Conservation (phyloP, 257 asterid species). For the Solanum phureja region DNA sequence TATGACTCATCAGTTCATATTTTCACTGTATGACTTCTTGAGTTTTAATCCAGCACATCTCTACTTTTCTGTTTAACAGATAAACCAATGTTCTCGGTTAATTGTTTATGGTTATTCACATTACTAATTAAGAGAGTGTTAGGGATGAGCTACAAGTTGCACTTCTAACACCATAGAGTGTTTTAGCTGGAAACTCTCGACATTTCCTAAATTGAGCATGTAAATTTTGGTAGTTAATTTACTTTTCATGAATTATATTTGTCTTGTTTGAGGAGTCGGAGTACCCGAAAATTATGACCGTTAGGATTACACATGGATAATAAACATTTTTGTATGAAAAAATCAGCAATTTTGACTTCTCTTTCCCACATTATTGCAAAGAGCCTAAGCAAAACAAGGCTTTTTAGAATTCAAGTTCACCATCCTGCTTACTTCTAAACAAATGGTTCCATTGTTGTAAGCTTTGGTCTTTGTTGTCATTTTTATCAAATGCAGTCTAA, state of each 20-base stretch:
- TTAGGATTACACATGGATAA: not conserved
- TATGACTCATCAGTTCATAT: not conserved
- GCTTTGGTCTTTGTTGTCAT: not conserved
- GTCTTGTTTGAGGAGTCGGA: not conserved
- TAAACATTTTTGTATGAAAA: not conserved
- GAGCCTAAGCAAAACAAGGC: not conserved
- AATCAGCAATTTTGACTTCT: not conserved
- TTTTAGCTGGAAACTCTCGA: not conserved
- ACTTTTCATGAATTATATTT: not conserved
- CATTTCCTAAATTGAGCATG: not conserved
- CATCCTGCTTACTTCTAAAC: not conserved
- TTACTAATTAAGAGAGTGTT: not conserved
- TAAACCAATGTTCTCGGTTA: not conserved
- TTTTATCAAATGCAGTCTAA: not conserved
- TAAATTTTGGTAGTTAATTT: not conserved
- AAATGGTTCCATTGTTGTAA: not conserved
- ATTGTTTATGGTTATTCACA: not conserved
- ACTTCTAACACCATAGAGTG: not conserved
- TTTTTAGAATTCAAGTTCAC: not conserved
- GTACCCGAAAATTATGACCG: not conserved
- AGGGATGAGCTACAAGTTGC: not conserved
- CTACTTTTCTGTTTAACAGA: not conserved
- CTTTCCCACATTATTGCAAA: not conserved
- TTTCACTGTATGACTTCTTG: not conserved
- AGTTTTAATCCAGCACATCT: not conserved